phyloP scores from a whole-genome alignment of 495 filamentous ascomycete species.

The Cenococcum geophilum region DNA sequence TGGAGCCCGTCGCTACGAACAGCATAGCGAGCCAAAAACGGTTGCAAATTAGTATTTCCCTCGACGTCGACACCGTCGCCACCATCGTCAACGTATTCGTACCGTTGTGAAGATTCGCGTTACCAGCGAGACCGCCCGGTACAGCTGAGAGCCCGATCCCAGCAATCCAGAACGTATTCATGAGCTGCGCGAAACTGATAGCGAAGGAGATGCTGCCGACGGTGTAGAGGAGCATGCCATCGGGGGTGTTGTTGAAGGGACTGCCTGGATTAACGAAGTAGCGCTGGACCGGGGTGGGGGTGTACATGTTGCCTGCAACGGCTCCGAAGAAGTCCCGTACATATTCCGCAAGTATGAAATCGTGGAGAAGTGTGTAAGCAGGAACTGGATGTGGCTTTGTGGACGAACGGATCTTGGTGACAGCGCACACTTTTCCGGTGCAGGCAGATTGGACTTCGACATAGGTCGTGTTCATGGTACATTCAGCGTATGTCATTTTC shows the following conservation, averaged over 20 bases:
- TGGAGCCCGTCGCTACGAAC: constrained; percentile 15
- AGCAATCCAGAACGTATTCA: constrained; percentile 22
- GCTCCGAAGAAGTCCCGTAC: not conserved
- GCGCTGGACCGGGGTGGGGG: constrained; percentile 12
- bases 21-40: constrained; percentile 16
- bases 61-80: not conserved
- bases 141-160: constrained; percentile 6
- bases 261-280: constrained; percentile 14
- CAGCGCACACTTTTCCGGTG: constrained; percentile 11
- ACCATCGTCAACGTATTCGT: constrained; percentile 1
- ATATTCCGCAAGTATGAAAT: not conserved
- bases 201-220: constrained; percentile 6
- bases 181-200: constrained; percentile 13
- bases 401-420: constrained; percentile 12
- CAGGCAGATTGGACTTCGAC: constrained; percentile 19
- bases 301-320: not conserved
- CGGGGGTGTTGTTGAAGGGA: constrained; percentile 9
- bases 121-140: not conserved
- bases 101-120: not conserved
- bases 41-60: constrained; percentile 6
- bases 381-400: constrained; percentile 9
- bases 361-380: constrained; percentile 4
- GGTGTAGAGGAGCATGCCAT: constrained; percentile 6
- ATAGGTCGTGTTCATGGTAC: constrained; percentile 19
- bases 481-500: constrained; percentile 10